Evolutionary conservation across 805 yeast species (phyloP), one percentile per base, ranked within the genome.

Genomic region (Brettanomyces sp.): DNA sequence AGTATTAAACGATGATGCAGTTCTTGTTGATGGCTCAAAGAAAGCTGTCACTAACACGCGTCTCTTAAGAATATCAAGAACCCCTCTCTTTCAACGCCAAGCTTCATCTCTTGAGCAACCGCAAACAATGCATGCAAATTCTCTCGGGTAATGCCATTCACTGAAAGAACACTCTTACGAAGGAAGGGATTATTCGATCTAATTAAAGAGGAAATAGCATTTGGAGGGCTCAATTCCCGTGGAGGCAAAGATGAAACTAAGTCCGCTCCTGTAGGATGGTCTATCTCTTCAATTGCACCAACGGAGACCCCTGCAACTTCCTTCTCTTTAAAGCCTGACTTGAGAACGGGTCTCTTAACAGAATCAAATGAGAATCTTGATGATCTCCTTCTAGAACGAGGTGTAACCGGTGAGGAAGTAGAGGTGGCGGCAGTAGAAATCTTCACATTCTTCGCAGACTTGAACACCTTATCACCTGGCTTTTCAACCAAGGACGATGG

Each of bases 21-120:
- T 93, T 70, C 99, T 80, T 36, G 99, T 95, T 5, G 96, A 88
- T 56, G 99, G 99, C 72, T 93, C 99, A 67, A 89, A 93, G 74
- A 93, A 93, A 73, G 93, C 82, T 9, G 98, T 95, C 42, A 96
- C 87, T 59, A 93, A 74, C 46, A 93, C 80, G 59, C 95, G 82
- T 49, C 98, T 96, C 65, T 82, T 79, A 70, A 93, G 77, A 51
- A 93, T 68, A 65, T 91, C 96, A 62, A 93, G 72, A 45, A 88
- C 95, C 99, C 99, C 60, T 82, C 85, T 70, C 98, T 85, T 71
- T 91, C 97, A 49, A 93, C 99, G 41, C 93, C 91, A 54, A 93
- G 77, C 67, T 97, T 80, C 89, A 93, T 82, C 69, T 95, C 98
- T 72, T 91, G 96, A 37, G 99, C 99, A 58, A 93, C 95, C 24